A percentile compares a stretch with the other conserved stretches of the same genome.
These are phyloP conservation scores for Stephanocyclus meneghinianus DNA, from an alignment of 352 stramenopile genomes.

Conservation along the genomic window DNA sequence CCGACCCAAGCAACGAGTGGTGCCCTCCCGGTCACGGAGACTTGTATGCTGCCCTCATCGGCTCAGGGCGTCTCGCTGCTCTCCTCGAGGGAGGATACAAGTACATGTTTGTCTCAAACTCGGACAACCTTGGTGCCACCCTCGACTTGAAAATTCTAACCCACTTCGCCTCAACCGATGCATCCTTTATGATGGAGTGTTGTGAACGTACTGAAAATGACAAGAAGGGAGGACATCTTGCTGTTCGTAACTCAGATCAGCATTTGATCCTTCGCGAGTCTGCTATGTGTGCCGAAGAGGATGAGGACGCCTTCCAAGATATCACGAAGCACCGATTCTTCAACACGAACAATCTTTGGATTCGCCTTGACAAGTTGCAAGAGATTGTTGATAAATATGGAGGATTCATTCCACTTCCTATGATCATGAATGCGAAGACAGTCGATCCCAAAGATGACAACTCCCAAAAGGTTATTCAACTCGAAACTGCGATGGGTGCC, in stretches of 20 bases:
- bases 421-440: slow-evolving; percentile 96
- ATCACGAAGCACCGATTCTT: slow-evolving; percentile 97
- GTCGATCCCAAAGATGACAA: slow-evolving; percentile 94
- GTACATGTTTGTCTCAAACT: slow-evolving; percentile 99
- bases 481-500: slow-evolving; percentile 93
- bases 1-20: slow-evolving; percentile 90
- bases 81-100: slow-evolving; percentile 94
- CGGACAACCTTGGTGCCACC: slow-evolving; percentile 98
- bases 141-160: slow-evolving; percentile 97
- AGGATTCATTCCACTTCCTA: slow-evolving; percentile 93
- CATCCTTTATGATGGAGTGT: slow-evolving; percentile 99
- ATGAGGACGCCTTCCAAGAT: slow-evolving; percentile 94
- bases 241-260: slow-evolving; percentile 91
- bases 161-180: slow-evolving; percentile 96
- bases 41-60: slow-evolving; percentile 97
- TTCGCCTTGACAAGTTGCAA: slow-evolving; percentile 96
- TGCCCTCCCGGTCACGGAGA: slow-evolving; percentile 98
- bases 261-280: slow-evolving; percentile 96
- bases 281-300: slow-evolving; percentile 93
- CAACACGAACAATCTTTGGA: slow-evolving; percentile 99
- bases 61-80: slow-evolving; percentile 93
- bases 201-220: slow-evolving; percentile 97
- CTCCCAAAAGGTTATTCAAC: slow-evolving; percentile 88
- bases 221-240: slow-evolving; percentile 98
- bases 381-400: slow-evolving; percentile 93